These are phyloP conservation scores for Ceratorhiza oryzae-sativae DNA, from an alignment of 1,284 basidiomycete genomes.

Conservation along the genomic window DNA sequence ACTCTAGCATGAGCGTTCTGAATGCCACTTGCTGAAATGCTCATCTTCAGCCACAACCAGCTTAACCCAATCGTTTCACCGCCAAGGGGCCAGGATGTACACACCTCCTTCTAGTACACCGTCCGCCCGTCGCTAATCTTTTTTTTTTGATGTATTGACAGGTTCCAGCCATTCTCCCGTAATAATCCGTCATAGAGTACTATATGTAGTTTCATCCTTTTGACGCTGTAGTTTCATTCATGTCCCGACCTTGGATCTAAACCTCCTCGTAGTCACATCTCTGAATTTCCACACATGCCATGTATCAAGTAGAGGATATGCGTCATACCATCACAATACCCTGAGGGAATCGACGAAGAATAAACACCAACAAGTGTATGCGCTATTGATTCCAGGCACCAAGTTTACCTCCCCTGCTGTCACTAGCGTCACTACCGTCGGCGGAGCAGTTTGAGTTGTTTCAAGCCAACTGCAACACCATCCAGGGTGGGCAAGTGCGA, in stretches of 20 bases:
- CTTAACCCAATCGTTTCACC: slow-evolving; percentile 70
- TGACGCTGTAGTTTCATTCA: slow-evolving; percentile 2
- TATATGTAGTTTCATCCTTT: slow-evolving; percentile 16
- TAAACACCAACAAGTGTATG: not conserved
- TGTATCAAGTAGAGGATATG: slow-evolving; percentile 2
- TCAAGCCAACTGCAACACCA: too few species aligned
- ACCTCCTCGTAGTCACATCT: not conserved
- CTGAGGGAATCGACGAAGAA: not conserved
- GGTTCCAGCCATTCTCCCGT: slow-evolving; percentile 38
- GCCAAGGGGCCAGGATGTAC: slow-evolving; percentile 79
- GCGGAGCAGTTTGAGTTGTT: too few species aligned
- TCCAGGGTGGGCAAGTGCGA: too few species aligned
- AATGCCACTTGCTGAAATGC: not conserved
- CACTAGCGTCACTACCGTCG: too few species aligned
- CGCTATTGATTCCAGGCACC: not conserved
- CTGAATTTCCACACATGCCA: not conserved
- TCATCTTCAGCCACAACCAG: slow-evolving; percentile 50
- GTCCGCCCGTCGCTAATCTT: slow-evolving; percentile 37
- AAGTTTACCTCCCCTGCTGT: too few species aligned
- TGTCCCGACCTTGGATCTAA: not conserved
- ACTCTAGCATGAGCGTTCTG: not conserved
- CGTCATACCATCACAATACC: not conserved
- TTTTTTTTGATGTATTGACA: slow-evolving; percentile 37
- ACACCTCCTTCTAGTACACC: slow-evolving; percentile 39
- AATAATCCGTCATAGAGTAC: slow-evolving; percentile 17